Conservation (phyloP, 352 stramenopile species). For the Phytophthora niederhauseri region DNA sequence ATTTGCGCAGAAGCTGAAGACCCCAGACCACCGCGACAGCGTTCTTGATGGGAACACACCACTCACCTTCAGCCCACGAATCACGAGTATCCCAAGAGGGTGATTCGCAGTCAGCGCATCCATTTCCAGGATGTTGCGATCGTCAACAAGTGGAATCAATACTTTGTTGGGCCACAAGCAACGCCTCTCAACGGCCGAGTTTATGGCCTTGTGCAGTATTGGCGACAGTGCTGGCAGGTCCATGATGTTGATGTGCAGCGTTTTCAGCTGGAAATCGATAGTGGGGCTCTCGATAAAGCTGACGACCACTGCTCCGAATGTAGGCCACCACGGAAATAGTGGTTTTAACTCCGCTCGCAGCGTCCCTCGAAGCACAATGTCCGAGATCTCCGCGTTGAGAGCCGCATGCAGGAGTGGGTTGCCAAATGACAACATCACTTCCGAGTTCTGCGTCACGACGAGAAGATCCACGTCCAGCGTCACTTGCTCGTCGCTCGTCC, state of each 20-base stretch:
- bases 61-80: not conserved
- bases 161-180: constrained; percentile 1
- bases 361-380: not conserved
- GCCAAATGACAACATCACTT: not conserved
- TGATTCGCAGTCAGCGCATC: not conserved
- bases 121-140: not conserved
- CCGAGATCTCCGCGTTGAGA: no score
- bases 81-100: not conserved
- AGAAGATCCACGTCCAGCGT: not conserved
- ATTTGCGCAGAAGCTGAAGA: not conserved
- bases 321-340: not conserved
- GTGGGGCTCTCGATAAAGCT: not conserved
- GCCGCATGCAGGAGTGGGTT: not conserved
- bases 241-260: no score
- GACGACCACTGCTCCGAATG: not conserved
- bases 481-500: not conserved
- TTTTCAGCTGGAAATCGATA: not conserved
- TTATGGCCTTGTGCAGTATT: not conserved
- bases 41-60: not conserved
- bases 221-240: not conserved
- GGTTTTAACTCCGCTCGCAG: not conserved
- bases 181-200: not conserved
- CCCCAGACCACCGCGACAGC: not conserved
- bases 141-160: not conserved
- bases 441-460: not conserved